Evolutionary conservation across 805 yeast species (phyloP).

Genomic region (Wickerhamomyces subpelliculosus): DNA sequence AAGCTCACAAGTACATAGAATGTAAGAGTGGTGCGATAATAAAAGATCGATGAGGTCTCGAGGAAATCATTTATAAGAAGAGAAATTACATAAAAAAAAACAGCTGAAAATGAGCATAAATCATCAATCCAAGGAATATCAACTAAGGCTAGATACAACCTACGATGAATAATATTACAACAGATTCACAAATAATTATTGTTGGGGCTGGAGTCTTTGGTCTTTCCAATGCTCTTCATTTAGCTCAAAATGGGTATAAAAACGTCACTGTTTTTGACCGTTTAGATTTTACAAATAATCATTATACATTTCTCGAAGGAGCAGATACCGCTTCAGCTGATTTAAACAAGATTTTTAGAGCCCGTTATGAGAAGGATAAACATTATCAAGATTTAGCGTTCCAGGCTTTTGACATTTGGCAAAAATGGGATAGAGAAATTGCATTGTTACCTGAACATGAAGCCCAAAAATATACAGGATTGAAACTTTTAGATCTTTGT

Average conservation of each 20-base stretch:
- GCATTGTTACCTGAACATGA: neutral
- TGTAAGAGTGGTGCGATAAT: no score
- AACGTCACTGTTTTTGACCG: constrained; percentile 33
- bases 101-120: no score
- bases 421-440: constrained; percentile 1
- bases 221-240: constrained; percentile 36
- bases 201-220: constrained; percentile 48
- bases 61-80: no score
- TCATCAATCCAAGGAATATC: no score
- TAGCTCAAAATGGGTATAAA: constrained; percentile 30
- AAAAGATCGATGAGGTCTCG: no score
- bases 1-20: no score
- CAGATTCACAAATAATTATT: constrained; percentile 26
- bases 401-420: constrained; percentile 7
- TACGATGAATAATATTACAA: no score
- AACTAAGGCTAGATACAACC: no score
- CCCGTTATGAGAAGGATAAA: constrained; percentile 28
- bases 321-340: constrained; percentile 37
- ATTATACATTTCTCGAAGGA: constrained; percentile 28
- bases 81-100: no score
- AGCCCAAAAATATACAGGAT: neutral
- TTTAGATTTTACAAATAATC: constrained; percentile 21
- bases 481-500: constrained; percentile 1
- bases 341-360: constrained; percentile 32
- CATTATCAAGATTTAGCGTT: constrained; percentile 25